A percentile compares a stretch with the other conserved stretches of the same genome.
phyloP scores from a whole-genome alignment of 352 stramenopile genomes.

The Bremia lactucae region DNA sequence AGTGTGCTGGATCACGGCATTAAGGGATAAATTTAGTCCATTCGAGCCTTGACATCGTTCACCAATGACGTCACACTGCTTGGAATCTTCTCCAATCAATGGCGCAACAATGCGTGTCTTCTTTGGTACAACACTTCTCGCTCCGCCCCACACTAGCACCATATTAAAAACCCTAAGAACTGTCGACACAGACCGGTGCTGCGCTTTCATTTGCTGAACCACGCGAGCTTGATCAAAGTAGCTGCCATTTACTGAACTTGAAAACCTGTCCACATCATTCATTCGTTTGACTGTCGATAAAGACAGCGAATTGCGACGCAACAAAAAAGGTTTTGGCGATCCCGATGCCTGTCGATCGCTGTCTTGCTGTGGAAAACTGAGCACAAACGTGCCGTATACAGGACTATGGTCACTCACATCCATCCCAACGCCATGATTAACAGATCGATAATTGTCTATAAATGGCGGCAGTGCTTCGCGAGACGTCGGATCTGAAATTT shows the following conservation, averaged over 20 bases:
- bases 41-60: constrained; percentile 47
- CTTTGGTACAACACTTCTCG: constrained; percentile 67
- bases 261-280: constrained; percentile 16
- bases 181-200: constrained; percentile 46
- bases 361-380: constrained; percentile 49
- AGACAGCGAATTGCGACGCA: constrained; percentile 34
- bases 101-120: constrained; percentile 64
- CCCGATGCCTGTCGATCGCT: constrained; percentile 11
- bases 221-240: constrained; percentile 75
- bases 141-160: constrained; percentile 50
- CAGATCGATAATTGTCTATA: constrained; percentile 74
- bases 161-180: constrained; percentile 71
- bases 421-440: constrained; percentile 76
- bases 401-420: constrained; percentile 78
- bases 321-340: constrained; percentile 12
- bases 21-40: constrained; percentile 51
- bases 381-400: constrained; percentile 63
- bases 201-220: constrained; percentile 47
- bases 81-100: constrained; percentile 61
- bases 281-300: constrained; percentile 30
- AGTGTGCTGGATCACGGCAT: constrained; percentile 61
- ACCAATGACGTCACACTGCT: constrained; percentile 71
- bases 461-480: constrained; percentile 13
- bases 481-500: constrained; percentile 49
- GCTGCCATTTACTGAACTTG: constrained; percentile 31